A percentile compares a stretch with the other conserved stretches of the same genome.
phyloP scores from a whole-genome alignment of 345 rosid genomes.

The Bruguiera gymnorhiza region DNA sequence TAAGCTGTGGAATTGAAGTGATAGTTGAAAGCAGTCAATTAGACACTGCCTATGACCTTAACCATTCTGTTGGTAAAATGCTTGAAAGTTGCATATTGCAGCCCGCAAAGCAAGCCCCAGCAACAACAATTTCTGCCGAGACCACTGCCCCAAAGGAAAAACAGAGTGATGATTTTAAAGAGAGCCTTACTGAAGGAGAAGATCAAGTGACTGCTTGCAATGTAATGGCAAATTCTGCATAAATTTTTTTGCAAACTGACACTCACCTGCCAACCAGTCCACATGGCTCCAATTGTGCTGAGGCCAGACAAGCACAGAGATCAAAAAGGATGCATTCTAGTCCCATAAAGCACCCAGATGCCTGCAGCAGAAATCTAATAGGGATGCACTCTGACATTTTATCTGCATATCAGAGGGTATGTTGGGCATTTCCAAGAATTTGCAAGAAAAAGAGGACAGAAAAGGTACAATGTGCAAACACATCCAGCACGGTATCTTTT shows the following conservation, averaged over 20 bases:
- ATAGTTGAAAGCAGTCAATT: constrained; percentile 24
- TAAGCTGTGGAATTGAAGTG: constrained; percentile 34
- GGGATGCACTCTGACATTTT: constrained; percentile 39
- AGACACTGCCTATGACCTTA: constrained; percentile 24
- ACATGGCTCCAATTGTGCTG: constrained; percentile 21
- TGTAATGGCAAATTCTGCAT: constrained; percentile 10
- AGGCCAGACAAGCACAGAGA: constrained; percentile 35
- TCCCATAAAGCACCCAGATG: constrained; percentile 18
- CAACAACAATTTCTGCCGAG: constrained; percentile 33
- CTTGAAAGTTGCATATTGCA: constrained; percentile 16
- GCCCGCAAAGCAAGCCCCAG: constrained; percentile 33
- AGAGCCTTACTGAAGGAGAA: constrained; percentile 2
- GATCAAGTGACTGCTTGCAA: constrained; percentile 9
- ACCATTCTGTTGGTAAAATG: constrained; percentile 25
- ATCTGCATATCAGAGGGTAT: constrained; percentile 28
- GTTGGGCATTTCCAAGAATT: constrained; percentile 28
- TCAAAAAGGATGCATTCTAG: constrained; percentile 23
- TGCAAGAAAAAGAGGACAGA: constrained; percentile 48
- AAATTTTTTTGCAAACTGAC: constrained; percentile 8
- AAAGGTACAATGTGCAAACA: constrained; percentile 33
- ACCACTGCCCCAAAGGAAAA: constrained; percentile 15
- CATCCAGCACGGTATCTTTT: constrained; percentile 35
- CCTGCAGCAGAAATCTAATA: constrained; percentile 25
- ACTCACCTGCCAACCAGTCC: constrained; percentile 14
- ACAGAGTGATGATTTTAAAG: not conserved